Conservation (phyloP, 148 eudicot genomes). For the Vaccinium macrocarpon region DNA sequence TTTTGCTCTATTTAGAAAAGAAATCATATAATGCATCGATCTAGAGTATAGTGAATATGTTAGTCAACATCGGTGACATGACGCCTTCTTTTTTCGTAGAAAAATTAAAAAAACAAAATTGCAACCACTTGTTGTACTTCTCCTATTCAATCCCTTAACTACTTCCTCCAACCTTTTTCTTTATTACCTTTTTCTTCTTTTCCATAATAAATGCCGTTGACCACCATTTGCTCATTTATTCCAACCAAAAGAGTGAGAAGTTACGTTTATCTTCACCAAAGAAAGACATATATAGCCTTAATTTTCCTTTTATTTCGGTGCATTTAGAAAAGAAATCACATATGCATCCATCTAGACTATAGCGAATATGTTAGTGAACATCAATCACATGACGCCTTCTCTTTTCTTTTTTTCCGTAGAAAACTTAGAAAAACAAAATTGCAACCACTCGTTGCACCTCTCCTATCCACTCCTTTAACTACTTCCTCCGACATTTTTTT, state of each 20-base stretch:
- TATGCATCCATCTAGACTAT: neutral
- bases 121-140: neutral
- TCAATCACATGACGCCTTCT: neutral
- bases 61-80: neutral
- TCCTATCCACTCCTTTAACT: neutral
- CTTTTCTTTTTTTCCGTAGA: no score
- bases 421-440: no score
- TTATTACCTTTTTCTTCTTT: neutral
- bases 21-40: neutral
- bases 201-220: neutral
- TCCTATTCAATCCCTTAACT: neutral
- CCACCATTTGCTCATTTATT: neutral
- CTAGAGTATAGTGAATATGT: no score
- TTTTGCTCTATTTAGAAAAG: neutral
- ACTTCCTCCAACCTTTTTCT: neutral
- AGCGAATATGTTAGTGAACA: neutral
- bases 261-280: no score
- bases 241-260: no score
- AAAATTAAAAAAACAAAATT: no score
- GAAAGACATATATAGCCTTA: no score
- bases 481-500: neutral
- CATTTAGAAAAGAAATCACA: no score
- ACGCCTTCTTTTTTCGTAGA: no score
- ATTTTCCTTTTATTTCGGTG: neutral
- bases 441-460: neutral